Base-by-base conservation (phyloP, 306 rosid genomes). In the Lathyrus sativus region DNA sequence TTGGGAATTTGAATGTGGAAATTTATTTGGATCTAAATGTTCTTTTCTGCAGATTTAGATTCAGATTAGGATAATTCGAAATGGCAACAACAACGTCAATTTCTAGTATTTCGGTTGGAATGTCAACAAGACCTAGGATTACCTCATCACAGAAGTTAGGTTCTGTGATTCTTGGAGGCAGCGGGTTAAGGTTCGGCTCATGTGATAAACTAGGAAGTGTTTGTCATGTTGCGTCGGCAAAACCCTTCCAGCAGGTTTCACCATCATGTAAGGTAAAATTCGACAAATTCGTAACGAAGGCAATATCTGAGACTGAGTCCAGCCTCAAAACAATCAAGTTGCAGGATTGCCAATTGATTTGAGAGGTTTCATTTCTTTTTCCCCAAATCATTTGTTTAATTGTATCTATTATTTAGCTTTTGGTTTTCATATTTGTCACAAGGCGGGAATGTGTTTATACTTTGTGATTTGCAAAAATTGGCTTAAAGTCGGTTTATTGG, bases 271-370 rank as follows among this genome's bases (percentile, higher is more conserved):
- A 84, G 60, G 11, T 44, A 9, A 84, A 80, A 72, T 68, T 76
- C 14, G 74, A 82, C 74, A 86, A 73, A 73, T n/a, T 76, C 62
- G 58, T 70, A 42, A 82, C 84, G 11, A 92, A 76, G 76, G 98
- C 96, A 35, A 64, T 62, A 83, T 74, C 91, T 50, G 80, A 67
- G 71, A 72, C 91, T 50, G 80, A 67, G 71, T 71, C 88, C 67
- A 80, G 78, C 62, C 85, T 85, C n/a, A n/a, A 71, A 76, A 41
- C 76, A 79, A 77, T 48, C 84, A 82, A 31, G 81, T 45, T 68
- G 38, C 93, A 0, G 98, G 98, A 70, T 77, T 92, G 81, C 92
- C 96, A 28, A 92, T 92, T 74, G 80, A 92, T 85, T 81, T 92
- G 77, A 87, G 46, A 85, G 98, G 98, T 89, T 51, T 44, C 12